Base-by-base conservation (phyloP, 768 basidiomycete genomes). In the Psilocybe azurescens region DNA sequence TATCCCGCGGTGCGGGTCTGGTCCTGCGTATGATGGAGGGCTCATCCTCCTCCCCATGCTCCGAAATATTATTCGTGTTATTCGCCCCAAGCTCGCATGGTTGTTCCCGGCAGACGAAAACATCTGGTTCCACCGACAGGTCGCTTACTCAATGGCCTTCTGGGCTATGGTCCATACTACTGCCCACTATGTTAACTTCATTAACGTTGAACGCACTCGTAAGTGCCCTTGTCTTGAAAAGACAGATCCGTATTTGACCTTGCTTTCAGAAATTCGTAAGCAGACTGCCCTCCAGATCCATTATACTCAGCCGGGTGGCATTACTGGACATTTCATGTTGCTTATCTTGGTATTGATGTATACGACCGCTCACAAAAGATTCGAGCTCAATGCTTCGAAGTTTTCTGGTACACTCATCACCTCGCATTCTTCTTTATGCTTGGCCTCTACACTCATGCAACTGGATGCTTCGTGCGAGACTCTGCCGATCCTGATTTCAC, bases 391-490 rank as follows among this genome's bases (percentile, higher is more conserved):
- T 93, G 89, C 79, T 97, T 96, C 76, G 95, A 98, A 75, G 93
- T 87, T 1, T 98, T 98, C 81, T 97, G 95, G 95, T 97, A 95
- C 75, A 95, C 95, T 36, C 95, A 97, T 66, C 95, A 96, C 67
- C 86, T 95, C 44, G 93, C 93, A 10, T 94, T 95, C 83, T 93
- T 95, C 79, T 95, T 96, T 80, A 93, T 96, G 88, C 80, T 96
- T 63, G 92, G 87, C 33, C 85, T 97, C 51, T 97, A 91, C 76
- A 84, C 91, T 20, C 95, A 96, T 73, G 94, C 95, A 8, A 91
- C 91, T 58, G 95, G 95, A 4, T 98, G 95, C 76, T 98, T 98
- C 76, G 95, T 98, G 61, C 94, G 95, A 52, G 94, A 95, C 73
- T 81, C 85, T n/a, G 78, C 80, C 14, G 74, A 88, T 36, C 93